These are phyloP conservation scores for Hypholoma fasciculare DNA, from an alignment of 768 basidiomycete genomes.

Conservation along the genomic window DNA sequence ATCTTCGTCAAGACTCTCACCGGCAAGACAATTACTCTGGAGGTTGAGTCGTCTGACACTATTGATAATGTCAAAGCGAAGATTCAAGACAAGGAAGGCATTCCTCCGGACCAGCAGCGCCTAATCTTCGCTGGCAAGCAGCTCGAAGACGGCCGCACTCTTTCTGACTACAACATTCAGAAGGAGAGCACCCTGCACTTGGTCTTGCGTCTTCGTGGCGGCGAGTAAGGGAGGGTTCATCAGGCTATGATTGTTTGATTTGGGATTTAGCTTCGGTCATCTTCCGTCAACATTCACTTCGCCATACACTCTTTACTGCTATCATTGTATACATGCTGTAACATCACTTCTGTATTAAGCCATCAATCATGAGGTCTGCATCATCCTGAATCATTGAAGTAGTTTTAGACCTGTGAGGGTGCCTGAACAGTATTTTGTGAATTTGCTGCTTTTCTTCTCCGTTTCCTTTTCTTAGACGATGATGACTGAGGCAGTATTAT, in stretches of 20 bases:
- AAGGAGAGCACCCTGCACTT: slow-evolving; percentile 74
- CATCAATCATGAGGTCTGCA: not conserved
- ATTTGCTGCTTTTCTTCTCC: slow-evolving; percentile 1
- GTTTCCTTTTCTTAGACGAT: slow-evolving; percentile 6
- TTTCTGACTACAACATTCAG: slow-evolving; percentile 78
- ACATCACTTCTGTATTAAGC: not conserved
- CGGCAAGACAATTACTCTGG: slow-evolving; percentile 75
- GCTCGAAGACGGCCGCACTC: slow-evolving; percentile 75
- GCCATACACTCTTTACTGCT: not conserved
- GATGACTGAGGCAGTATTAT: not conserved
- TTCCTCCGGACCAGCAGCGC: slow-evolving; percentile 77
- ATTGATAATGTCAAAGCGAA: slow-evolving; percentile 79
- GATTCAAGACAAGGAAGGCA: slow-evolving; percentile 82
- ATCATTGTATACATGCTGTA: not conserved
- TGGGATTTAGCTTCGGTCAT: no score
- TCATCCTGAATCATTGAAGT: not conserved
- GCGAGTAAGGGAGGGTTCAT: slow-evolving; percentile 37
- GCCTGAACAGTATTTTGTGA: not conserved
- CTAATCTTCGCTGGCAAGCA: slow-evolving; percentile 84
- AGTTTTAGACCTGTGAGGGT: not conserved
- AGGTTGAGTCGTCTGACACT: slow-evolving; percentile 75
- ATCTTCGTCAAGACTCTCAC: slow-evolving; percentile 74
- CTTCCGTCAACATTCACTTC: not conserved
- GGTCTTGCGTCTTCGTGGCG: slow-evolving; percentile 79
- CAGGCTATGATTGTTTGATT: not conserved